Percentiles rank a stretch among this genome's conserved stretches.
These are phyloP conservation scores for Arthrobotrys megalospora DNA, from an alignment of 2,329 filamentous ascomycete species.

Conservation along the genomic window DNA sequence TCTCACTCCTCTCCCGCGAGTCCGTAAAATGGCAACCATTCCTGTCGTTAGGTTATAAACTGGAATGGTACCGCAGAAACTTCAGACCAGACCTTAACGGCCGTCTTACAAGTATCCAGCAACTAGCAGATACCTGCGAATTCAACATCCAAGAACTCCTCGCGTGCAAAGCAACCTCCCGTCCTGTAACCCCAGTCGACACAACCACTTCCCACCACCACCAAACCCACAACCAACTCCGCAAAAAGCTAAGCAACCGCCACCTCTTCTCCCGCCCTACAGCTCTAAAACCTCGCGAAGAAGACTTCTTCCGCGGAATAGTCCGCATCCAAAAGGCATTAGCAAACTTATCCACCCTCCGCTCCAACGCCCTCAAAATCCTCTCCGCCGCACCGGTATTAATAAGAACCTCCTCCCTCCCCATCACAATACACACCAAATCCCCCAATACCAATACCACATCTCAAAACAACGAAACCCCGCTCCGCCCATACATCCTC, in stretches of 20 bases:
- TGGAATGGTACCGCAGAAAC: conserved; percentile 59
- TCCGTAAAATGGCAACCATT: conserved; percentile 48
- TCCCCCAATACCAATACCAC: not conserved
- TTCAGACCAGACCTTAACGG: conserved; percentile 56
- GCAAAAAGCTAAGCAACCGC: conserved; percentile 41
- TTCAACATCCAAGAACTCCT: conserved; percentile 51
- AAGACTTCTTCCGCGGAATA: conserved; percentile 55
- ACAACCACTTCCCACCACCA: not conserved
- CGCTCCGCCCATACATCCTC: conserved; percentile 52
- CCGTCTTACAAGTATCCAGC: conserved; percentile 37
- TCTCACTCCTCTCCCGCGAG: conserved; percentile 32
- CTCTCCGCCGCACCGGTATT: conserved; percentile 37
- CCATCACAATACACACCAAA: conserved; percentile 22
- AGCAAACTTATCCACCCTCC: conserved; percentile 43
- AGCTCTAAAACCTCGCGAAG: conserved; percentile 50
- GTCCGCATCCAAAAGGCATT: conserved; percentile 57
- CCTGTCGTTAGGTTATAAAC: conserved; percentile 45
- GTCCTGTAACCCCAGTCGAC: conserved; percentile 42
- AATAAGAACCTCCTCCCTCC: conserved; percentile 50
- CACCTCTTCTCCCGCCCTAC: conserved; percentile 28
- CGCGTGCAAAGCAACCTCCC: conserved; percentile 29
- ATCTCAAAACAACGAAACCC: conserved; percentile 19
- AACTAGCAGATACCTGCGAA: conserved; percentile 49
- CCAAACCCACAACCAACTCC: conserved; percentile 25
- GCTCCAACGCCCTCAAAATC: conserved; percentile 44